phyloP scores from a whole-genome alignment of 495 filamentous ascomycete genomes.

The Corynascus novoguineensis region DNA sequence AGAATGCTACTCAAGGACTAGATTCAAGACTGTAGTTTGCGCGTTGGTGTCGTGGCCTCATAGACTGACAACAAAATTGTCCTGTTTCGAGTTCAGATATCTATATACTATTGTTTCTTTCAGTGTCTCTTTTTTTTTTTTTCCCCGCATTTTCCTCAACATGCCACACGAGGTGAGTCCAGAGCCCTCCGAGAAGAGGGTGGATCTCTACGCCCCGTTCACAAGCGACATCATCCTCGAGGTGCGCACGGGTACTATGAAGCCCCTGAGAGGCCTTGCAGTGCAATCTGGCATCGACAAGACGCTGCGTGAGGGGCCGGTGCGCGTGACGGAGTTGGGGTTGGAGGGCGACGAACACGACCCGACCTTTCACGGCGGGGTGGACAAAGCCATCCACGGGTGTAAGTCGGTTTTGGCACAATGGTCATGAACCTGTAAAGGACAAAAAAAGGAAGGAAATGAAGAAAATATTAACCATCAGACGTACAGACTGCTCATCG shows the following conservation, averaged over 20 bases:
- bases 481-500: slow-evolving; percentile 42
- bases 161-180: slow-evolving; percentile 17
- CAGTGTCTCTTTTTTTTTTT: background rate
- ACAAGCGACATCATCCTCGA: slow-evolving; percentile 45
- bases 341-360: slow-evolving; percentile 54
- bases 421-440: background rate
- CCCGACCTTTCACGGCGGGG: slow-evolving; percentile 48
- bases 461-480: background rate
- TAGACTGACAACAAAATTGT: too few relatives aligned
- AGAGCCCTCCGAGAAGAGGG: slow-evolving; percentile 23
- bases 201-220: slow-evolving; percentile 39
- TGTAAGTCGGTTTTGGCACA: slow-evolving; percentile 30
- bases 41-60: too few relatives aligned
- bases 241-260: slow-evolving; percentile 50
- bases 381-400: slow-evolving; percentile 53
- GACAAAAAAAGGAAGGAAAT: too few relatives aligned
- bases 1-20: too few relatives aligned
- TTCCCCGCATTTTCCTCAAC: background rate
- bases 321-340: slow-evolving; percentile 42
- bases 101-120: too few relatives aligned
- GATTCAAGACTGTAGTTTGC: too few relatives aligned
- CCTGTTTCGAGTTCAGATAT: too few relatives aligned
- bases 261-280: slow-evolving; percentile 38
- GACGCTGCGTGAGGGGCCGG: slow-evolving; percentile 27
- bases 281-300: slow-evolving; percentile 52